Conservation (phyloP, 228 moss, liverwort and hornwort genomes). For the Sphagnum fallax region DNA sequence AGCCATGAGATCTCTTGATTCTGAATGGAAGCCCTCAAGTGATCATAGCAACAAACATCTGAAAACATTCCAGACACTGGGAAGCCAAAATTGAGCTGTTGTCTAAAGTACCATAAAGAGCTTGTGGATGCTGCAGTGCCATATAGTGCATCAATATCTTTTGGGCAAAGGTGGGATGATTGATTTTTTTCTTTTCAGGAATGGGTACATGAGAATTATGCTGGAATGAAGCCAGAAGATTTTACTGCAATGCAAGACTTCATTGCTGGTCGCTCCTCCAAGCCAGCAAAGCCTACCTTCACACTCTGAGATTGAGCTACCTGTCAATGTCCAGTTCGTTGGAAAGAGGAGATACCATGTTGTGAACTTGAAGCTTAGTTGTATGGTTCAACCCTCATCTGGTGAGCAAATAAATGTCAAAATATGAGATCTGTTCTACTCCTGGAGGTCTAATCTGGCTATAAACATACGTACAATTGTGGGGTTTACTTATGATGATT, state of each 20-base stretch:
- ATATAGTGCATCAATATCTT: not conserved
- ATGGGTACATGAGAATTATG: slow-evolving; percentile 50
- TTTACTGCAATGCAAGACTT: slow-evolving; percentile 84
- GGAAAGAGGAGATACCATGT: no score
- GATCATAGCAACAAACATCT: not conserved
- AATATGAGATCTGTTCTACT: no score
- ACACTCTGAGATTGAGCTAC: slow-evolving; percentile 34
- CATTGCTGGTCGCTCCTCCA: slow-evolving; percentile 55
- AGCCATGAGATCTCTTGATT: no score
- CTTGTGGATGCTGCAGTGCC: no score
- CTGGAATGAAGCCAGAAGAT: slow-evolving; percentile 64
- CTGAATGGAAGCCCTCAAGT: not conserved
- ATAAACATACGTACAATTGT: no score
- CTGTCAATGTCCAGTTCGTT: no score
- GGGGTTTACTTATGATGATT: no score
- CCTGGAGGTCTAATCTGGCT: no score
- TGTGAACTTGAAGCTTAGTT: no score
- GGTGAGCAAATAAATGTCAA: no score
- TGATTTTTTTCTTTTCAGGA: not conserved
- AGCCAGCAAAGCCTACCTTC: slow-evolving; percentile 45
- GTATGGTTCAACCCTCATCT: no score
- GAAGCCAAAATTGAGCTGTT: not conserved
- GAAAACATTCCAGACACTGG: not conserved
- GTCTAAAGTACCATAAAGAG: no score
- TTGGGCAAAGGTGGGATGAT: not conserved